These are phyloP conservation scores for Polyrhizophydium stewartii DNA, from an alignment of 371 early-diverging fungal genomes.

Conservation along the genomic window DNA sequence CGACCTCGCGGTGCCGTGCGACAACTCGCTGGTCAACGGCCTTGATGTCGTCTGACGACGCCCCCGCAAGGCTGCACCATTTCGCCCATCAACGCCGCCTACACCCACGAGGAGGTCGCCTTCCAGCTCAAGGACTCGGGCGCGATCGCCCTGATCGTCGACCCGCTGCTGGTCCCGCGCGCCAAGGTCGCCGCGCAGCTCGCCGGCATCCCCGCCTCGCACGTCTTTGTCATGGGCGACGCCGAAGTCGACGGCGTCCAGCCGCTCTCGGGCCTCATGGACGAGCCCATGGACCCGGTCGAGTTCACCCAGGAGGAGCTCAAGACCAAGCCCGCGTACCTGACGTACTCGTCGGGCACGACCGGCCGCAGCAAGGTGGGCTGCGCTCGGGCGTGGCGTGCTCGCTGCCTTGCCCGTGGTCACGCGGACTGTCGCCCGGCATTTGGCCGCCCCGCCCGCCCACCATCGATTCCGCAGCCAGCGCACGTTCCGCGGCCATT, in stretches of 20 bases:
- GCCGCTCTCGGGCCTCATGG: conserved; percentile 16
- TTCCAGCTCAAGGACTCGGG: conserved; percentile 66
- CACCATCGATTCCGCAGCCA: too few species aligned
- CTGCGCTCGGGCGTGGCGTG: too few species aligned
- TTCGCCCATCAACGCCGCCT: conserved; percentile 72
- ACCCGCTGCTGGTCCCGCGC: conserved; percentile 37
- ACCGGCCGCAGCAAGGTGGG: conserved; percentile 68
- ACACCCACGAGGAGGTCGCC: conserved; percentile 69
- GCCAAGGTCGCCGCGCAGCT: conserved; percentile 57
- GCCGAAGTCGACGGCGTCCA: conserved; percentile 17
- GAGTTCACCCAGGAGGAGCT: conserved; percentile 32
- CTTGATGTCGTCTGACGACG: conserved; percentile 19
- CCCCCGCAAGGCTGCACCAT: conserved; percentile 55
- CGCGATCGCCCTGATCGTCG: conserved; percentile 57
- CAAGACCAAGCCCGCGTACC: conserved; percentile 57
- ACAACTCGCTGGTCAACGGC: conserved; percentile 3
- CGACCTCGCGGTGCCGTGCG: background rate
- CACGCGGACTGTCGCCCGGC: too few species aligned
- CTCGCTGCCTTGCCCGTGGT: too few species aligned
- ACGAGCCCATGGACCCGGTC: conserved; percentile 16
- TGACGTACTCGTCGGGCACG: conserved; percentile 89
- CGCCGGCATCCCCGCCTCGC: conserved; percentile 46
- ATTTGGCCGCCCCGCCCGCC: too few species aligned
- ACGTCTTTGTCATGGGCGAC: conserved; percentile 56
- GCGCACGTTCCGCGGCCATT: too few species aligned